These are phyloP conservation scores for Aspergillus diversus DNA, from an alignment of 495 filamentous ascomycete species.

Conservation along the genomic window DNA sequence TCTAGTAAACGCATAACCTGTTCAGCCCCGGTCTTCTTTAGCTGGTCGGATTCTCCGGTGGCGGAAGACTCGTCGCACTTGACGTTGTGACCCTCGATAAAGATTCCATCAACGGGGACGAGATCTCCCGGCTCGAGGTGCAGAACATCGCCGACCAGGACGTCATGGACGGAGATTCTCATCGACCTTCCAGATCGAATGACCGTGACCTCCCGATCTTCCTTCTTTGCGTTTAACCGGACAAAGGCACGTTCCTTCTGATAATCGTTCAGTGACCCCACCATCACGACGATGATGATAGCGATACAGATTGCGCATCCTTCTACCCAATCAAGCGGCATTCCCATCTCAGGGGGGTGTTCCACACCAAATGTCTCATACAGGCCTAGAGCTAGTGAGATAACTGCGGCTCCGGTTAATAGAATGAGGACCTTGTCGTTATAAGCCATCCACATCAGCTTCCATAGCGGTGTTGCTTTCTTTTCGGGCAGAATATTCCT, in stretches of 20 bases:
- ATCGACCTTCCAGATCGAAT: constrained; percentile 67
- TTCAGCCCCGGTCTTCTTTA: constrained; percentile 65
- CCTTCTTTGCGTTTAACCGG: constrained; percentile 61
- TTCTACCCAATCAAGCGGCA: constrained; percentile 67
- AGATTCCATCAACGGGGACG: constrained; percentile 72
- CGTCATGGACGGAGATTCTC: constrained; percentile 70
- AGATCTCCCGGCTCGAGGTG: constrained; percentile 78
- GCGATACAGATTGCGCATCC: constrained; percentile 72
- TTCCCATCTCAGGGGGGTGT: constrained; percentile 33
- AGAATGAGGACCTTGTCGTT: constrained; percentile 75
- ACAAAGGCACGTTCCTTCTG: constrained; percentile 67
- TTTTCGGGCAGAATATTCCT: constrained; percentile 19
- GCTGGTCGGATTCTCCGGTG: constrained; percentile 71
- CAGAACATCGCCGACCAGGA: constrained; percentile 77
- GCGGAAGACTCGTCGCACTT: constrained; percentile 74
- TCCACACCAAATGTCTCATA: constrained; percentile 52
- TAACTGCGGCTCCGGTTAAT: constrained; percentile 67
- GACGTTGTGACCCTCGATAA: constrained; percentile 65
- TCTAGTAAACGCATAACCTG: constrained; percentile 63
- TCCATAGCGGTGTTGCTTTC: constrained; percentile 16
- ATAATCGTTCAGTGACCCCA: constrained; percentile 66
- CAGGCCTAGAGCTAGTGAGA: constrained; percentile 73
- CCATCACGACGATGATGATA: constrained; percentile 65
- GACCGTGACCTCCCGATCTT: constrained; percentile 65
- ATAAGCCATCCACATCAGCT: constrained; percentile 70